Base-by-base conservation (phyloP, 108 stramenopile genomes). In the Cyclotella baltica region DNA sequence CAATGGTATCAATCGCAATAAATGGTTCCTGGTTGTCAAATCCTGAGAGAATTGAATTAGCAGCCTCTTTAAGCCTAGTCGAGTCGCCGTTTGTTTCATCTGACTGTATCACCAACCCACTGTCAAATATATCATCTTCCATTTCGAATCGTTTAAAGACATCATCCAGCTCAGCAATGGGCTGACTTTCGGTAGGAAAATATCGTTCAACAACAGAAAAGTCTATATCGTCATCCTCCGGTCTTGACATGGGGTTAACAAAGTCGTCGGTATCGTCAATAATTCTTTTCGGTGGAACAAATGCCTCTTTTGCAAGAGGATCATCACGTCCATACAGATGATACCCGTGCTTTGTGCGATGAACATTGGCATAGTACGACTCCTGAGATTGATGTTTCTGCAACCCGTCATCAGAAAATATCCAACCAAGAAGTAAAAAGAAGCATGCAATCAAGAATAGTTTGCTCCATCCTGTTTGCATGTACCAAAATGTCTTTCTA, bases 231-330 rank as follows among this genome's bases (percentile, higher is more conserved):
- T 80, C 72, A 73, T 80, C 67, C 30, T 68, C 72, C 62, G 48
- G 53, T 25, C 30, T 0, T 29, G 20, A 40, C 38, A 63, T 16
- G 1, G 70, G 52, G 23, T 65, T 38, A 10, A 18, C 69, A 56
- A 70, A 64, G 55, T 82, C 81, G 59, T 81, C 80, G 22, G 34
- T 66, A 57, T 67, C 63, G 65, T 78, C 78, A 47, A 66, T 48
- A 2, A 50, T 28, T 55, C 56, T 51, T 25, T 70, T 51, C 5
- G 10, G 48, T 55, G 29, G 33, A 30, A 62, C 16, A 59, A 74
- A 70, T 25, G 67, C 55, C 10, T 75, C 70, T 47, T 34, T 70
- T 28, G 51, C 56, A 0, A 71, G 56, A 15, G 78, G 70, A 66
- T 82, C 74, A 28, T 75, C 51, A 35, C 31, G 23, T 15, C 52